Conservation (phyloP, 2,329 filamentous ascomycete species). For the Fusarium xylarioides region DNA sequence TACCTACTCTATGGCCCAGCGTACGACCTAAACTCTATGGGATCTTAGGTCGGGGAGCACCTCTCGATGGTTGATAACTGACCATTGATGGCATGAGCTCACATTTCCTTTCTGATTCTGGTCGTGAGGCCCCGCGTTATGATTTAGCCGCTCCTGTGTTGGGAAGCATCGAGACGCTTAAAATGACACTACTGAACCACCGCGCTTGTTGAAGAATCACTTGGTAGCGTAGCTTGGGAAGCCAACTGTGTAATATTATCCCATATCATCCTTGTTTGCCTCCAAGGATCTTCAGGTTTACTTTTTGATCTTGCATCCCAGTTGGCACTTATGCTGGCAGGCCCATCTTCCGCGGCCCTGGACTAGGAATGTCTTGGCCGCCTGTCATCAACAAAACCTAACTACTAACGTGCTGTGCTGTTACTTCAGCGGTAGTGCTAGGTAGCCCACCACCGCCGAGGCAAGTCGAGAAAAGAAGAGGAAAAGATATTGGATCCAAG, state of each 20-base stretch:
- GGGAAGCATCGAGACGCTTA: slow-evolving; percentile 9
- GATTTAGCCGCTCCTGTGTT: background rate
- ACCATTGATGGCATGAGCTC: background rate
- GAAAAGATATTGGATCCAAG: background rate
- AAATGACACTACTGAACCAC: background rate
- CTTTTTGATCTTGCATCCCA: slow-evolving; percentile 21
- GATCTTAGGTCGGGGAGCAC: background rate
- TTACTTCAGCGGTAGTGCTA: slow-evolving; percentile 14
- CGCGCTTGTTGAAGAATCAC: slow-evolving; percentile 4
- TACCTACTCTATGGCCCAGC: slow-evolving; percentile 2
- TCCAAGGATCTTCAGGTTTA: slow-evolving; percentile 7
- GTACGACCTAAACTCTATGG: slow-evolving; percentile 6
- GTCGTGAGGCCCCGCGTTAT: background rate
- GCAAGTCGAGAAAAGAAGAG: slow-evolving; percentile 12
- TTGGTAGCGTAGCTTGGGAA: background rate
- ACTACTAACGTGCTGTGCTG: background rate
- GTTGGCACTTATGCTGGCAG: slow-evolving; percentile 7
- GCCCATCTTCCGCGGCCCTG: slow-evolving; percentile 7
- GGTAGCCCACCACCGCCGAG: slow-evolving; percentile 1
- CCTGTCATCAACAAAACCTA: slow-evolving; percentile 13
- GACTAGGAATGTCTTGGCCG: slow-evolving; percentile 29
- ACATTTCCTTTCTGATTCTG: background rate
- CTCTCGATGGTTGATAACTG: background rate
- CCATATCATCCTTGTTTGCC: background rate
- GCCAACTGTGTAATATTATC: background rate